Conservation (phyloP, 2,329 filamentous ascomycete species). For the Xylariaceae sp. region DNA sequence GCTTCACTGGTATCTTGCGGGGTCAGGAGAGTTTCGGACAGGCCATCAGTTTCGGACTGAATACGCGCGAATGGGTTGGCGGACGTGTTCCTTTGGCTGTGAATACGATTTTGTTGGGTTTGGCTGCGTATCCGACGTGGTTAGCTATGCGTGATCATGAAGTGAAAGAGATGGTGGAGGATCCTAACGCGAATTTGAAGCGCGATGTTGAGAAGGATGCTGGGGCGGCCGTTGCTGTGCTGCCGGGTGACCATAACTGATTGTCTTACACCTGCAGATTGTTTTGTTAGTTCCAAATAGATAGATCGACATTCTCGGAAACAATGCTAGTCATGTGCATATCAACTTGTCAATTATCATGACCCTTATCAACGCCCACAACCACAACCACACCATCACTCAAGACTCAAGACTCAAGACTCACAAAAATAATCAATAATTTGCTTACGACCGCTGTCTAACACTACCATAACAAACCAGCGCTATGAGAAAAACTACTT, state of each 20-base stretch:
- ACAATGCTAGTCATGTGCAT: no score
- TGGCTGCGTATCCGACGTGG: slow-evolving; percentile 31
- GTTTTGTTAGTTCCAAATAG: no score
- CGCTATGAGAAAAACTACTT: no score
- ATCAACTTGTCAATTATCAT: no score
- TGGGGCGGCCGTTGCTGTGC: background rate
- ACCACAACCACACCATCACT: no score
- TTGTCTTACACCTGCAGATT: no score
- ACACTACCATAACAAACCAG: no score
- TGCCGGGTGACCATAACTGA: background rate
- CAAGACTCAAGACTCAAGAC: no score
- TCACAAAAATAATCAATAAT: no score
- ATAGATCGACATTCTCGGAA: no score
- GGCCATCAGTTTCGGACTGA: slow-evolving; percentile 37
- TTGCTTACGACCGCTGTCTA: no score
- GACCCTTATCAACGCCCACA: no score
- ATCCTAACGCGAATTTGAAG: slow-evolving; percentile 6
- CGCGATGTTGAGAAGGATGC: slow-evolving; percentile 22
- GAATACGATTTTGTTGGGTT: slow-evolving; percentile 36
- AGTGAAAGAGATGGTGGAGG: slow-evolving; percentile 22
- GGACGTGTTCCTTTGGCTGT: slow-evolving; percentile 37
- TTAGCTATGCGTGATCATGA: slow-evolving; percentile 31
- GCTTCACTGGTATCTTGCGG: slow-evolving; percentile 37
- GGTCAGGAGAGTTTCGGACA: slow-evolving; percentile 40
- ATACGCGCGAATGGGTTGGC: slow-evolving; percentile 36